Base-by-base conservation (phyloP, 495 filamentous ascomycete genomes). In the Aspergillus mulundensis region DNA sequence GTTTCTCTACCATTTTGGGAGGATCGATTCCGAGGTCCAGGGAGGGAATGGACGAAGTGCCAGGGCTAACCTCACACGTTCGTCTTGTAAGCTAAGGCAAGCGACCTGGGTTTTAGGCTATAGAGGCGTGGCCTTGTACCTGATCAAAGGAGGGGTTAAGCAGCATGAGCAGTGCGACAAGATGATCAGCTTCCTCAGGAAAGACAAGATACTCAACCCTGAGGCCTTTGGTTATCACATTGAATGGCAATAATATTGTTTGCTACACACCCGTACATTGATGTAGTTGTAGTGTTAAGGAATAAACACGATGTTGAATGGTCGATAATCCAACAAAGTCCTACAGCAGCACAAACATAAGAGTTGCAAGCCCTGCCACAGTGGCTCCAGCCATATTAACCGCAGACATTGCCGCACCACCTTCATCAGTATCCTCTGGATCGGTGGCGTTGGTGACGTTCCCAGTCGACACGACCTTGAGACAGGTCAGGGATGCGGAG, bases 401-500 rank as follows among this genome's bases (percentile, higher is more conserved):
- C 15, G 20, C 23, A 1, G 21, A 28, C 20, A 46, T 5, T 11
- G 43, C 1, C 8, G 43, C 43, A 25, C 21, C 43, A 15, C 14
- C 20, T 15, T 12, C 15, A 5, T 14, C 21, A 23, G 41, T 44
- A 23, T 44, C 41, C 6, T 10, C 16, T 12, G 43, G 12, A 47
- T 18, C 12, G 10, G 15, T 53, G 20, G 49, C 11, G 14, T 52
- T 42, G 15, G 15, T 53, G 20, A 42, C 11, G 14, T 52, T 38
- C 14, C 7, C 19, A 2, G 50, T 50, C 3, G 49, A 54, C 12
- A 61, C 50, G n/a, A 57, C 54, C 25, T 61, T 61, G 16, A 57
- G 44, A 25, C 59, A 61, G 20, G 59, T 57, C 24, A 57, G 36
- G 34, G 57, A 42, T 1, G 54, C 42, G 18, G 53, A 44, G 41